Evolutionary conservation across 208 protist genomes (phyloP), one percentile per base, ranked within the genome.

Genomic region (Trypanosoma melophagium): DNA sequence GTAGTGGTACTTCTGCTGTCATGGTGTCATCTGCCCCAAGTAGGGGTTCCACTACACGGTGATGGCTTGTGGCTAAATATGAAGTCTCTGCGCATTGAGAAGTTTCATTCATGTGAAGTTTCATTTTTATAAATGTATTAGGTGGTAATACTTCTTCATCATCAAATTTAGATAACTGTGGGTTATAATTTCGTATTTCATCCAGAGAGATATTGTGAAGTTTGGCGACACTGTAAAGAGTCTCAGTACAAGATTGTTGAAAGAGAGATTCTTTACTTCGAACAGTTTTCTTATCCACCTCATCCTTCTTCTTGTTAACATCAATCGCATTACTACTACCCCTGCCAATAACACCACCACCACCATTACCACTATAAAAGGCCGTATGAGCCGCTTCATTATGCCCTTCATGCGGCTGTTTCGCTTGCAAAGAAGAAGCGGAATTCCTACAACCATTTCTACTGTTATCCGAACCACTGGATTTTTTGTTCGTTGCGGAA

Each of bases 51-150:
- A 25, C 19, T 35, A 5, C 16, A 19, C n/a, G n/a, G 19, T 24
- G 7, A 16, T 64, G 31, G 16, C 28, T 10, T 49, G 7, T 24
- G 13, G n/a, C 17, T 38, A 45, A n/a, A 8, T 24, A 35, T 5
- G 17, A 28, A 24, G 14, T 14, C 3, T 38, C 49, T 1, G 59
- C 57, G 41, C 14, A 50, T 16, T 38, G 8, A 19, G 13, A 3
- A 13, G 7, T 7, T 28, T 24, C 22, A 22, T 22, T 59, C 24
- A 59, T 5, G 16, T 51, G 60, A 40, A 35, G 57, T 31, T 62
- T 69, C 44, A 78, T 61, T 63, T 84, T 90, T 41, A 90, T 64
- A 49, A 69, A 90, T 17, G 84, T 90, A 61, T 90, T 79, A 21
- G 63, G 53, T 13, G 80, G 78, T 35, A 90, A 62, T 40, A 55